A percentile compares a stretch with the other conserved stretches of the same genome.
These are phyloP conservation scores for Syzygium grande DNA, from an alignment of 345 rosid genomes.

Conservation along the genomic window DNA sequence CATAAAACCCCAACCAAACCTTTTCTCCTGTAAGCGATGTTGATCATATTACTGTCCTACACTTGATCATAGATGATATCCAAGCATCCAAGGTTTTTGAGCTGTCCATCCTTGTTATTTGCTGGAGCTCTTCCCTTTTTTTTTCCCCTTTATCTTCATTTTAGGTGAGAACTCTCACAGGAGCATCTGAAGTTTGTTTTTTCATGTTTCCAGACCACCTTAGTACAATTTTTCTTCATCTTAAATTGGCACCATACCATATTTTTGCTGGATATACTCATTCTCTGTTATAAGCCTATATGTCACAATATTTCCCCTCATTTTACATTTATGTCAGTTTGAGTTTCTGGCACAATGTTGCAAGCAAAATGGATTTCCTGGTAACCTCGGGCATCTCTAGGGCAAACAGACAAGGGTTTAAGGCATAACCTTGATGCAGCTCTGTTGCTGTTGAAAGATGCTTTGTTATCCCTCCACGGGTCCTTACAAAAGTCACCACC, in stretches of 20 bases:
- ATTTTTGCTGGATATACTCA: not conserved
- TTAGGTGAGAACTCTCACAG: not conserved
- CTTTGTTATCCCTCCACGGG: not conserved
- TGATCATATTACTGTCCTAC: not conserved
- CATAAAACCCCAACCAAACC: not conserved
- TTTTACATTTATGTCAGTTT: not conserved
- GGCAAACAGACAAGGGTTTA: not conserved
- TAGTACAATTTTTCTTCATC: not conserved
- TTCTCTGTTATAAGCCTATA: not conserved
- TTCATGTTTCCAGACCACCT: not conserved
- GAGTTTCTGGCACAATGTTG: not conserved
- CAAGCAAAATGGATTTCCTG: not conserved
- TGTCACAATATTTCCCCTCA: not conserved
- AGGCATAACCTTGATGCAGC: not conserved
- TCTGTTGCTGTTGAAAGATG: not conserved
- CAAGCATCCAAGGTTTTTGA: not conserved
- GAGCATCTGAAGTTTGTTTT: not conserved
- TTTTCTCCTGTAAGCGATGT: not conserved
- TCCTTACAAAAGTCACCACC: not conserved
- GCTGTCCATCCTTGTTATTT: not conserved
- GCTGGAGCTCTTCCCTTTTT: not conserved
- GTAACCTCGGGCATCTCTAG: not conserved
- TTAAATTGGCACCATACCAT: not conserved
- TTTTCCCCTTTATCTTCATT: not conserved
- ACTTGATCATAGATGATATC: not conserved